Evolutionary conservation across 1,139 yeast genomes (phyloP).

Genomic region (Yueomyces sp.): DNA sequence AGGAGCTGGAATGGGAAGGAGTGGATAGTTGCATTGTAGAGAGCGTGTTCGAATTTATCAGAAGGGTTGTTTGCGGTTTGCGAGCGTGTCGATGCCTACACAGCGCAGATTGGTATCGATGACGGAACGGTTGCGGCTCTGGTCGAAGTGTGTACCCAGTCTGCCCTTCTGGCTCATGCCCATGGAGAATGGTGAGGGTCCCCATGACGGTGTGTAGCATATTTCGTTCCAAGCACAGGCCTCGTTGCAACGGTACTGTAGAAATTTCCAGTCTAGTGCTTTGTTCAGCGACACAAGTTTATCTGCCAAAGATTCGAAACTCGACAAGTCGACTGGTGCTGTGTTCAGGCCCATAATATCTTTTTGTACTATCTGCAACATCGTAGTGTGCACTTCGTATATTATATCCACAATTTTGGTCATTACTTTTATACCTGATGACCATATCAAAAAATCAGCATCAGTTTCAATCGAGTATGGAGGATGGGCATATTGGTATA

Average conservation of each 20-base stretch:
- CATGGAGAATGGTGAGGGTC: slow-evolving; percentile 37
- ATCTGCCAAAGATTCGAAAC: slow-evolving; percentile 14
- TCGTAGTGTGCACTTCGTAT: slow-evolving; percentile 24
- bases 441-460: slow-evolving; percentile 34
- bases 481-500: slow-evolving; percentile 34
- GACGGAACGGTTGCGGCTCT: slow-evolving; percentile 7
- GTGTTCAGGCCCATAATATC: slow-evolving; percentile 1
- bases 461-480: slow-evolving; percentile 25
- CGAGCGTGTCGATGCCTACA: slow-evolving; percentile 7
- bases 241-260: slow-evolving; percentile 30
- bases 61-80: too few species aligned
- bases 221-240: slow-evolving; percentile 33
- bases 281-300: not conserved
- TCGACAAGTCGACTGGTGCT: slow-evolving; percentile 5
- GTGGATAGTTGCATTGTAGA: too few species aligned
- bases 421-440: slow-evolving; percentile 31
- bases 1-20: too few species aligned
- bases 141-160: slow-evolving; percentile 12
- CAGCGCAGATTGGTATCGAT: slow-evolving; percentile 12
- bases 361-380: slow-evolving; percentile 16
- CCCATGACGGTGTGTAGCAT: slow-evolving; percentile 48
- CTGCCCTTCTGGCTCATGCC: slow-evolving; percentile 3
- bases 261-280: slow-evolving; percentile 30
- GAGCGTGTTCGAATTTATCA: too few species aligned
- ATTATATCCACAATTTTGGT: slow-evolving; percentile 24